Base-by-base conservation (phyloP, 2,329 filamentous ascomycete genomes). In the Thelonectria discophora region DNA sequence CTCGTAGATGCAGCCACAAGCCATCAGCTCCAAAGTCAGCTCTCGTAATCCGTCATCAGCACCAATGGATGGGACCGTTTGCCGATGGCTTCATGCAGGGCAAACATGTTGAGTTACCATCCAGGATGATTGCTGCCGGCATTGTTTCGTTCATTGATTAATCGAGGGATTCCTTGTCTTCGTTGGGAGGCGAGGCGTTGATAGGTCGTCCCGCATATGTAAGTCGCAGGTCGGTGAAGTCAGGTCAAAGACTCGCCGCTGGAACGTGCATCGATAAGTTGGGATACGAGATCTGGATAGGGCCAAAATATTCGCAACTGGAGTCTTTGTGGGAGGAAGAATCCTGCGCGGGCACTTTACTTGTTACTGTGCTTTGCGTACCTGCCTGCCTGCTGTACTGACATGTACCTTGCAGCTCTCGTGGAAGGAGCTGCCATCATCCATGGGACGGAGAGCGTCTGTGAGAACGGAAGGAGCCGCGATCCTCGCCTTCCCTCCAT, bases 281-380 rank as follows among this genome's bases (percentile, higher is more conserved):
- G 39, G 21, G 46, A 60, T 60, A 60, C 46, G 58, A 60, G 58
- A 60, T 60, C 58, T 49, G 15, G 32, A 48, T 46, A 42, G 27
- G 32, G n/a, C 27, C 13, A 46, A 18, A 37, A 11, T 15, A 15
- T 4, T 30, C 27, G 27, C 27, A 30, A 30, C 27, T 7, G 27
- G 27, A 30, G 27, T 10, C 27, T 30, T 30, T 30, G 27, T 30
- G 27, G 8, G 9, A 30, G 27, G 27, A 30, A 30, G 27, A 30
- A 30, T 30, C 27, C 27, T 30, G 27, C 27, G 27, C 27, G 27
- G 27, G 27, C 27, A 30, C 27, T 30, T 30, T 30, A 30, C 27
- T 24, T 24, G 3, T 24, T 24, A 24, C 21, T 24, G 21, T 24
- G 21, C 21, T 24, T 24, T 24, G 6, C 21, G 21, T 34, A 34